phyloP scores from a whole-genome alignment of 2,329 filamentous ascomycete genomes.

The Dactylellina haptotyla region DNA sequence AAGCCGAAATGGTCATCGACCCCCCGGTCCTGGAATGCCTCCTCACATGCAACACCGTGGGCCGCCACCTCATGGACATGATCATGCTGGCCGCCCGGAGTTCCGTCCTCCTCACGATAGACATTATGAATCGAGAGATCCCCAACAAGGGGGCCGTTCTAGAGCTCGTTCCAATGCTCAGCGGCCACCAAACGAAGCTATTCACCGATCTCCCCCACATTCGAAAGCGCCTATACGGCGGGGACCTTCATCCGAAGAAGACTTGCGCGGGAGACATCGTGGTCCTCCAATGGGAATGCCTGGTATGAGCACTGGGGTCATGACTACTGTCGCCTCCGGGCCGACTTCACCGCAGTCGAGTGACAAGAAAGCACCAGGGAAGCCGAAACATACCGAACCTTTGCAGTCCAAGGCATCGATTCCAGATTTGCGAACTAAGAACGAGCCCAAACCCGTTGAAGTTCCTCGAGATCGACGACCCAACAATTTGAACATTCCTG shows the following conservation, averaged over 20 bases:
- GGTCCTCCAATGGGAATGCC: slow-evolving; percentile 41
- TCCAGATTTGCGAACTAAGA: slow-evolving; percentile 10
- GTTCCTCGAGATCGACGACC: slow-evolving; percentile 23
- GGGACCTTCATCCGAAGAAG: slow-evolving; percentile 43
- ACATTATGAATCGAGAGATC: slow-evolving; percentile 19
- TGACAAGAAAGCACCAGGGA: slow-evolving; percentile 30
- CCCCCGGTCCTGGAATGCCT: slow-evolving; percentile 37
- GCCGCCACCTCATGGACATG: slow-evolving; percentile 24
- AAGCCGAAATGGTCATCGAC: slow-evolving; percentile 28
- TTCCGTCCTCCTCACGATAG: slow-evolving; percentile 47
- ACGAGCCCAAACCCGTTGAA: slow-evolving; percentile 9
- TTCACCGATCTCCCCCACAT: slow-evolving; percentile 33
- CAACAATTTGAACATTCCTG: slow-evolving; percentile 30
- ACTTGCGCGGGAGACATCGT: slow-evolving; percentile 34
- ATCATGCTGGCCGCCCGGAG: slow-evolving; percentile 14
- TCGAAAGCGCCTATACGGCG: slow-evolving; percentile 25
- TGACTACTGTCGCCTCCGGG: slow-evolving; percentile 43
- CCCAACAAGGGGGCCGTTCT: slow-evolving; percentile 33
- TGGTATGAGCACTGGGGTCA: slow-evolving; percentile 25
- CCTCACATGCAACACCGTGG: slow-evolving; percentile 35
- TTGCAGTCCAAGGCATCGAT: slow-evolving; percentile 12
- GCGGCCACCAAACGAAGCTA: slow-evolving; percentile 30
- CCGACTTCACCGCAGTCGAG: slow-evolving; percentile 6
- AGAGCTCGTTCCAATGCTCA: slow-evolving; percentile 42
- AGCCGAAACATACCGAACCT: slow-evolving; percentile 13